phyloP scores from a whole-genome alignment of 202 grass and related monocot species.

The Bolboschoenoplectus hybrid region DNA sequence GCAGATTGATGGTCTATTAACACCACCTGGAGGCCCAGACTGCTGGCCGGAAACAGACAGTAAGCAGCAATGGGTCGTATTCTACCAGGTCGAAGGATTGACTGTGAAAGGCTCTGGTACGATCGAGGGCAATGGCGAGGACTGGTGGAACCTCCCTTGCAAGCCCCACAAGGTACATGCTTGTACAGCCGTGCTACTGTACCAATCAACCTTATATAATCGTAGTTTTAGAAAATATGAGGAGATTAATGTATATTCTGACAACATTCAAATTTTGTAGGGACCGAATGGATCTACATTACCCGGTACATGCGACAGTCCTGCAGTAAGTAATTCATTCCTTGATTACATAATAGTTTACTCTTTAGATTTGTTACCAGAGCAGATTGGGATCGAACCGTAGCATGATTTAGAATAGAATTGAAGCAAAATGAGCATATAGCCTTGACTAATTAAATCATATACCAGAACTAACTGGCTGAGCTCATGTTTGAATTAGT shows the following conservation, averaged over 20 bases:
- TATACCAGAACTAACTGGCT: neutral
- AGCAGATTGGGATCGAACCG: neutral
- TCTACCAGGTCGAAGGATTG: slow-evolving; percentile 67
- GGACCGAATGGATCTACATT: slow-evolving; percentile 89
- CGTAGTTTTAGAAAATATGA: neutral
- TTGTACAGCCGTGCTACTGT: neutral
- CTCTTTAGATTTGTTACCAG: neutral
- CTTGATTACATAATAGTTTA: neutral
- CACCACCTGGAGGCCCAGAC: slow-evolving; percentile 75
- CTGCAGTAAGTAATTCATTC: slow-evolving; percentile 52
- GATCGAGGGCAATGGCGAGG: slow-evolving; percentile 90
- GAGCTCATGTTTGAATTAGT: neutral
- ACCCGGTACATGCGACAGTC: slow-evolving; percentile 77
- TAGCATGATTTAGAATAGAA: no score
- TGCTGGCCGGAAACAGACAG: slow-evolving; percentile 80
- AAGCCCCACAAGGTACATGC: slow-evolving; percentile 85
- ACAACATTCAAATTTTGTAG: slow-evolving; percentile 41
- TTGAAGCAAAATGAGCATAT: neutral
- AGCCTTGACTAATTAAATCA: neutral
- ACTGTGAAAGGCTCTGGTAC: slow-evolving; percentile 71
- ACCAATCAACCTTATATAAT: neutral
- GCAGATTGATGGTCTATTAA: slow-evolving; percentile 82
- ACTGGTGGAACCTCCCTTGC: slow-evolving; percentile 94
- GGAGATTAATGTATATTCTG: slow-evolving; percentile 24
- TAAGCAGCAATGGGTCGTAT: slow-evolving; percentile 79